Percentiles rank a stretch among this genome's conserved stretches.
Conservation (phyloP, 441 rosid genomes). For the Pelargonium fulgidum region DNA sequence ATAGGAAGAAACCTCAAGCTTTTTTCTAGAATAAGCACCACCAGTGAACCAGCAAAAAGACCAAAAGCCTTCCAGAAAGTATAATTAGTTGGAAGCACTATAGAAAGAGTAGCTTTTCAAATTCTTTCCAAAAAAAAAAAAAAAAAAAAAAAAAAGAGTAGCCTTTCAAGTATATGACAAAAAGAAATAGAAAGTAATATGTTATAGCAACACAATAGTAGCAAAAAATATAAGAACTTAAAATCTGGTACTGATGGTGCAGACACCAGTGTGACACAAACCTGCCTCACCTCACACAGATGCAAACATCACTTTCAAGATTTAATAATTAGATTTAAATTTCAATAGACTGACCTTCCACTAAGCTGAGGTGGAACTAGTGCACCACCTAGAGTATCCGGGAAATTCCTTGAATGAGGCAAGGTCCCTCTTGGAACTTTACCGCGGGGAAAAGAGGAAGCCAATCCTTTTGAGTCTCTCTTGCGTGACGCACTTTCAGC, state of each 20-base stretch:
- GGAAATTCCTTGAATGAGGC: conserved; percentile 44
- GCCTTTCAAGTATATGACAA: neutral
- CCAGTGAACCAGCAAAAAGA: neutral
- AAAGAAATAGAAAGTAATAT: neutral
- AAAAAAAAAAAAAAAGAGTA: too few relatives aligned
- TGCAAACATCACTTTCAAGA: too few relatives aligned
- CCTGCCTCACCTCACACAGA: neutral
- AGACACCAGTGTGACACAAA: neutral
- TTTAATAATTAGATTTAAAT: too few relatives aligned
- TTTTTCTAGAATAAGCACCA: neutral
- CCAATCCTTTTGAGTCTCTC: conserved; percentile 40
- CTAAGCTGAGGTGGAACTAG: conserved; percentile 83
- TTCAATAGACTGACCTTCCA: conserved; percentile 53
- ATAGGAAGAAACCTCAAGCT: neutral
- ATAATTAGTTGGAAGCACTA: neutral
- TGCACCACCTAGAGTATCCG: conserved; percentile 52
- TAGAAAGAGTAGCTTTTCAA: too few relatives aligned
- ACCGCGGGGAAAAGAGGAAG: conserved; percentile 38
- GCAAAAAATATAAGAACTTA: neutral
- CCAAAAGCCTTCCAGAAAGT: neutral
- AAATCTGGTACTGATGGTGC: neutral
- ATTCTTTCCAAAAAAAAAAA: too few relatives aligned
- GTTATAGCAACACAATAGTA: neutral
- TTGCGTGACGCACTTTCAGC: conserved; percentile 61
- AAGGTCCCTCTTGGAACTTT: conserved; percentile 60